phyloP scores from a whole-genome alignment of 441 rosid species.

The Populus trichocarpa region DNA sequence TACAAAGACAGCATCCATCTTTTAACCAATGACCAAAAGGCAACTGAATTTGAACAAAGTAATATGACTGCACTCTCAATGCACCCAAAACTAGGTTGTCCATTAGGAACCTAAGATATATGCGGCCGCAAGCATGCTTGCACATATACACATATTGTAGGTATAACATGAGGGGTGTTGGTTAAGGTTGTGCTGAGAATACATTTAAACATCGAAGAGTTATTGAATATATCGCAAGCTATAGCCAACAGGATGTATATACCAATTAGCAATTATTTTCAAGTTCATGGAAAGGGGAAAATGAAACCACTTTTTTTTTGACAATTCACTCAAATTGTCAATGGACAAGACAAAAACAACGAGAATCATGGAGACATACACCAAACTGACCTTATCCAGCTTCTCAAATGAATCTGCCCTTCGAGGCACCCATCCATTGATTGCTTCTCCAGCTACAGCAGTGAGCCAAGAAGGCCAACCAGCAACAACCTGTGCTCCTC shows the following conservation, averaged over 20 bases:
- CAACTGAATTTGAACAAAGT: background rate
- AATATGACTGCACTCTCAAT: background rate
- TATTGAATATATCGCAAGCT: background rate
- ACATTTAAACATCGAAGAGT: background rate
- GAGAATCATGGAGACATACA: background rate
- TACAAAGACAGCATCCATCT: background rate
- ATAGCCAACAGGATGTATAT: background rate
- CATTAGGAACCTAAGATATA: background rate
- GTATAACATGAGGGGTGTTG: too few relatives aligned
- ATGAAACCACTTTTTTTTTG: background rate
- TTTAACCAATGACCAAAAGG: background rate
- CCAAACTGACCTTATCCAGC: conserved; percentile 68
- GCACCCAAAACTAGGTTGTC: background rate
- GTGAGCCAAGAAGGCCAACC: conserved; percentile 98
- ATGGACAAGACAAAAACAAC: background rate
- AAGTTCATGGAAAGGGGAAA: background rate
- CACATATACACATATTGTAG: too few relatives aligned
- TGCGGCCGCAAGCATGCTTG: too few relatives aligned
- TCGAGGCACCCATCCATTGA: conserved; percentile 90
- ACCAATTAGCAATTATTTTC: background rate
- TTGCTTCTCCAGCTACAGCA: conserved; percentile 89
- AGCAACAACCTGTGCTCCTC: conserved; percentile 65
- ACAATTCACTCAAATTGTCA: background rate
- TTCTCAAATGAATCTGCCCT: conserved; percentile 87
- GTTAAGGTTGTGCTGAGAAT: too few relatives aligned